Conservation (phyloP, 2,329 filamentous ascomycete species). For the Ophiostoma montium region DNA sequence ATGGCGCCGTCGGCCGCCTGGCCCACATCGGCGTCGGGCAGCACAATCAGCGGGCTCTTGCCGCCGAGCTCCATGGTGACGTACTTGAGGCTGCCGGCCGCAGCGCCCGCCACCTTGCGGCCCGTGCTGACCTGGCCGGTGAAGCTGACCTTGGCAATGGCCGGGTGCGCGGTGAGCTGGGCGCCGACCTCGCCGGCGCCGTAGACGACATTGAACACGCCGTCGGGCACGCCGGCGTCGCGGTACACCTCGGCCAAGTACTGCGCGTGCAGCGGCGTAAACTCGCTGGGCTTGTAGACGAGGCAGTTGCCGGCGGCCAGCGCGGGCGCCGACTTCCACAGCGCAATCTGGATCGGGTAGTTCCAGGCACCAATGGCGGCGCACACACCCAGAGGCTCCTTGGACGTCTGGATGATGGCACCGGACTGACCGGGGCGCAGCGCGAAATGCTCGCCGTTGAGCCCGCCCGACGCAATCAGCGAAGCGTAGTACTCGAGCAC, state of each 20-base stretch:
- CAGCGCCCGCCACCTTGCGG: conserved; percentile 46
- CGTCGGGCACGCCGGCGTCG: conserved; percentile 29
- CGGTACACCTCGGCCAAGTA: conserved; percentile 24
- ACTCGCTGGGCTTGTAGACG: conserved; percentile 30
- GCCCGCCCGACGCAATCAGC: conserved; percentile 18
- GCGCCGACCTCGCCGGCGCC: conserved; percentile 23
- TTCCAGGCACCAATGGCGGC: conserved; percentile 27
- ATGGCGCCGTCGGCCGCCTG: conserved; percentile 79
- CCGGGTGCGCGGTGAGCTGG: conserved; percentile 11
- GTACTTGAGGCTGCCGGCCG: conserved; percentile 48
- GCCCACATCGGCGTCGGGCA: conserved; percentile 66
- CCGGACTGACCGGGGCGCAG: conserved; percentile 28
- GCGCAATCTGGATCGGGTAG: conserved; percentile 23
- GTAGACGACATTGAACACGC: conserved; percentile 28
- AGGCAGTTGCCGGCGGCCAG: conserved; percentile 30
- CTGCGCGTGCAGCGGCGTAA: conserved; percentile 25
- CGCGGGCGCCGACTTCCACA: conserved; percentile 27
- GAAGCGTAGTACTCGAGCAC: conserved; percentile 28
- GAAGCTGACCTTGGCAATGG: conserved; percentile 53
- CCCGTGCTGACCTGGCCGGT: conserved; percentile 56
- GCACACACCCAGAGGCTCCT: conserved; percentile 22
- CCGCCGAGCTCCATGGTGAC: conserved; percentile 60
- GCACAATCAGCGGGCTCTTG: conserved; percentile 52
- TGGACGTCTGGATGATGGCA: conserved; percentile 25
- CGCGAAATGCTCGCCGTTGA: conserved; percentile 22